A percentile compares a stretch with the other conserved stretches of the same genome.
These are phyloP conservation scores for Candida ipomoeae DNA, from an alignment of 805 yeast species.

Conservation along the genomic window DNA sequence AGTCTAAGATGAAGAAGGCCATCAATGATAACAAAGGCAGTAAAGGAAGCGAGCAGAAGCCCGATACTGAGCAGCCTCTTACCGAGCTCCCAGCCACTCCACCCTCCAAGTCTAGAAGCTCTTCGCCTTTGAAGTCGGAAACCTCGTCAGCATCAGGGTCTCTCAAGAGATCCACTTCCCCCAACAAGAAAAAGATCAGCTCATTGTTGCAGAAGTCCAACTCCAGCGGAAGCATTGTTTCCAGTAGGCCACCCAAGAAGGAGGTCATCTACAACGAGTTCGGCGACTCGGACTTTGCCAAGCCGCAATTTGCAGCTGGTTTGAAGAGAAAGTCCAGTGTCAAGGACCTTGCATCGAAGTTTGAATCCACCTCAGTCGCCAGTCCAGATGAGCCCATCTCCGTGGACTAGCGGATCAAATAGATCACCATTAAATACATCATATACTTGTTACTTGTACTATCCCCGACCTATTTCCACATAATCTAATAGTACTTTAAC, in stretches of 20 bases:
- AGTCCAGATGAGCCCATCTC: background rate
- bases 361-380: constrained; percentile 15
- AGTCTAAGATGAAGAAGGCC: constrained; percentile 11
- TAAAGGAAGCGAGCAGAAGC: background rate
- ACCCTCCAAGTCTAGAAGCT: constrained; percentile 10
- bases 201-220: constrained; percentile 2
- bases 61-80: background rate
- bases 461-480: too few species aligned
- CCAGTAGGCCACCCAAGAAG: constrained; percentile 23
- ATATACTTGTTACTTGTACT: too few species aligned
- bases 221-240: constrained; percentile 14
- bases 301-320: constrained; percentile 26
- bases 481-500: too few species aligned
- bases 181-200: constrained; percentile 31
- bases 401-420: background rate
- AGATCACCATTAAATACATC: background rate
- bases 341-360: constrained; percentile 29
- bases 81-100: constrained; percentile 21
- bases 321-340: constrained; percentile 31
- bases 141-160: constrained; percentile 10
- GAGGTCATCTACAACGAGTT: constrained; percentile 22
- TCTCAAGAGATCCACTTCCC: constrained; percentile 36
- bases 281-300: constrained; percentile 19
- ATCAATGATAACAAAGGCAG: constrained; percentile 2
- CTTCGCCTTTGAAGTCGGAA: constrained; percentile 13